Base-by-base conservation (phyloP, 805 yeast genomes). In the Metschnikowia picachoensis region DNA sequence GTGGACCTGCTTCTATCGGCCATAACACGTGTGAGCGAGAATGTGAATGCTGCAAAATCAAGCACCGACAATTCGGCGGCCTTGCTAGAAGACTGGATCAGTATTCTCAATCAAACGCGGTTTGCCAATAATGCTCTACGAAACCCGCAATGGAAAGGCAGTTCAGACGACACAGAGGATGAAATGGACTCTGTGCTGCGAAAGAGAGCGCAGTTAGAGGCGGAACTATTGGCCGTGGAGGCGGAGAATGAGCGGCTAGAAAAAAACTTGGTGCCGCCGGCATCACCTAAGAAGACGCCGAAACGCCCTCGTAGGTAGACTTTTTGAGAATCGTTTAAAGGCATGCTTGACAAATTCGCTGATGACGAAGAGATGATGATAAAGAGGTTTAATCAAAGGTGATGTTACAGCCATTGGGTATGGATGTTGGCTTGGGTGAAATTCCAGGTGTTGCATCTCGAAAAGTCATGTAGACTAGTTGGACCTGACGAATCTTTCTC, bases 31-130 rank as follows among this genome's bases (percentile, higher is more conserved):
- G 60, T 71, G 1, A 62, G 58, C 20, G 32, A 44, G 15, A 62
- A 70, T 41, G 56, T 78, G 12, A 49, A 53, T 16, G 58, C 62
- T 28, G 52, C 64, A 32, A 68, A 72, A 45, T 65, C 62, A 16
- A 72, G 81, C 4, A 70, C 80, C 36, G 71, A 68, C 34, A 72
- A 74, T 29, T 74, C 83, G 0, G 72, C 77, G 44, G 66, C 67
- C 25, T 64, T 83, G 25, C 61, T 83, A 20, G 82, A 78, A 46
- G 71, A 79, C 17, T 83, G 86, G 86, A 73, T 78, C 43, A 70
- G 75, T 50, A 80, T 83, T 40, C 70, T 82, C 16, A 80, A 85
- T 13, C 86, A 82, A 55, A 77, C 85, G 17, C 75, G 76, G 31
- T 78, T 79, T 55, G 76, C 83, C 4, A 67, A 72, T 27, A 71